Conservation (phyloP, 352 stramenopile genomes). For the Phytophthora lateralis region DNA sequence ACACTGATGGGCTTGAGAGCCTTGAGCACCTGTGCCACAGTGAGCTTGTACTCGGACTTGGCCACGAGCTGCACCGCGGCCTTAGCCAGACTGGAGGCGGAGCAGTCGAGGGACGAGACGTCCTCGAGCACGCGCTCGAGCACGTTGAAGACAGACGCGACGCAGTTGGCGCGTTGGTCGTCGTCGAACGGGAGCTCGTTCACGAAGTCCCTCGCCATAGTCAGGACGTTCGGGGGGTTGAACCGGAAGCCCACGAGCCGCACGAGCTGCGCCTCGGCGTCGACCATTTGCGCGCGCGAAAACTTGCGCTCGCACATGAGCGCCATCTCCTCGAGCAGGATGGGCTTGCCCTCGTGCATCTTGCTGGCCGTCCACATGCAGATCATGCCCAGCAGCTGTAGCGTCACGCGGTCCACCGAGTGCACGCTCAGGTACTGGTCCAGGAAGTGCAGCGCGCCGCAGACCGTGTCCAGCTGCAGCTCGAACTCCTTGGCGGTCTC, state of each 20-base stretch:
- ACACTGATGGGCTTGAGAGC: constrained; percentile 31
- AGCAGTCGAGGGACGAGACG: constrained; percentile 38
- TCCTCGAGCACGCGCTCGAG: constrained; percentile 47
- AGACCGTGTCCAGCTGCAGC: constrained; percentile 66
- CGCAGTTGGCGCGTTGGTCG: constrained; percentile 32
- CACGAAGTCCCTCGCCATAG: constrained; percentile 69
- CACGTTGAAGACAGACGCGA: constrained; percentile 45
- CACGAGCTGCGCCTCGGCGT: constrained; percentile 62
- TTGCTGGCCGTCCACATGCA: constrained; percentile 78
- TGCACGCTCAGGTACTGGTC: constrained; percentile 70
- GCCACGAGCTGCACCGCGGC: constrained; percentile 53
- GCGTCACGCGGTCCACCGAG: constrained; percentile 74
- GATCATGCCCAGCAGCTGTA: constrained; percentile 79
- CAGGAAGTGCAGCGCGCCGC: constrained; percentile 67
- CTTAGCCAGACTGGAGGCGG: constrained; percentile 50
- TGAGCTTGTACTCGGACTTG: constrained; percentile 41
- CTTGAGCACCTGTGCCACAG: constrained; percentile 25
- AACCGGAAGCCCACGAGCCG: constrained; percentile 67
- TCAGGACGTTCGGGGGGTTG: constrained; percentile 67
- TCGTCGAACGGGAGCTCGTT: constrained; percentile 37
- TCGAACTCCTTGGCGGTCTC: constrained; percentile 78
- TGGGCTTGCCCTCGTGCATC: constrained; percentile 73
- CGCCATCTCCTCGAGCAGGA: constrained; percentile 75
- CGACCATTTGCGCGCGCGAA: constrained; percentile 58
- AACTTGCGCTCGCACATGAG: constrained; percentile 82